Evolutionary conservation across 805 yeast genomes (phyloP).

Genomic region (Wickerhamomyces strasburgensis): DNA sequence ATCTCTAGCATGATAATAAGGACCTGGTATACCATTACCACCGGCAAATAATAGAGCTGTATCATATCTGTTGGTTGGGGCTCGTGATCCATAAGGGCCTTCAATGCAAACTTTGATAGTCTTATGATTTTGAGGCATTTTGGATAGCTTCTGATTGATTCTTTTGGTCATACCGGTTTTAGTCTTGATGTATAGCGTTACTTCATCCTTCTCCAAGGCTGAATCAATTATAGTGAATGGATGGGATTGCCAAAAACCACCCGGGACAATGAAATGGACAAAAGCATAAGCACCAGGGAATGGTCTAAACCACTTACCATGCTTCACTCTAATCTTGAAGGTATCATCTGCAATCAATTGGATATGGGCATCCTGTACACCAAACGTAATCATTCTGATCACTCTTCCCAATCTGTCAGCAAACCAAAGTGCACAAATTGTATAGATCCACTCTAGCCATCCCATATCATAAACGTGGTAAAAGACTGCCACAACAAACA

Average conservation of each 20-base stretch:
- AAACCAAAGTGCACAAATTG: conserved; percentile 23
- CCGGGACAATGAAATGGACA: conserved; percentile 49
- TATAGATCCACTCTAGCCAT: conserved; percentile 49
- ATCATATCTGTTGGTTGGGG: conserved; percentile 35
- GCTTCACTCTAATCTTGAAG: conserved; percentile 36
- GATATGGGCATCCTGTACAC: conserved; percentile 20
- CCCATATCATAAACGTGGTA: conserved; percentile 50
- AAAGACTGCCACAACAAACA: conserved; percentile 52
- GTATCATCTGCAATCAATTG: conserved; percentile 35
- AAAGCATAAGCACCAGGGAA: conserved; percentile 54
- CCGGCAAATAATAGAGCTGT: conserved; percentile 42
- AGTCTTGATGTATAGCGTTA: conserved; percentile 43
- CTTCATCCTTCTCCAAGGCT: conserved; percentile 30
- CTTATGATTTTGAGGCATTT: conserved; percentile 24
- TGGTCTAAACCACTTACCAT: conserved; percentile 44
- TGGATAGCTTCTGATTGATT: conserved; percentile 29
- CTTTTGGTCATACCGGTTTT: conserved; percentile 56
- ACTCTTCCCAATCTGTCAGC: conserved; percentile 46
- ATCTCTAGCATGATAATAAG: conserved; percentile 37
- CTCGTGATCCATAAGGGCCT: conserved; percentile 55
- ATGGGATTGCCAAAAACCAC: conserved; percentile 64
- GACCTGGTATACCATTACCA: conserved; percentile 51
- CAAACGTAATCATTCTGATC: conserved; percentile 27
- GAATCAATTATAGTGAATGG: conserved; percentile 60
- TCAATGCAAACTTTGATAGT: conserved; percentile 42